phyloP scores from a whole-genome alignment of 495 filamentous ascomycete species.

The Lineolata rhizophorae region DNA sequence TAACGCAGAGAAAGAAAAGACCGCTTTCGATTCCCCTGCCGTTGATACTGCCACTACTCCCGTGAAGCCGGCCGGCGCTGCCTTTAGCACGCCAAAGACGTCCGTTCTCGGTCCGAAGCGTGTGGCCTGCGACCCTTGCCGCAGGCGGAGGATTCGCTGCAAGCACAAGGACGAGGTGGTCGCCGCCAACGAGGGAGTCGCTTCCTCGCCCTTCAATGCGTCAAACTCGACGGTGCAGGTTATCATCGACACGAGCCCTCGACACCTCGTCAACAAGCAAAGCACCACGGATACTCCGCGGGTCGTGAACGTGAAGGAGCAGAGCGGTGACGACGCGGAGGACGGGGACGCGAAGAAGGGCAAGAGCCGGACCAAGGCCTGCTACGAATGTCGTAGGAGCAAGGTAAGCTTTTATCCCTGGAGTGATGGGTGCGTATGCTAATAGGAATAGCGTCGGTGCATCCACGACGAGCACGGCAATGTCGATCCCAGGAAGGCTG shows the following conservation, averaged over 20 bases:
- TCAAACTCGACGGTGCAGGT: neutral
- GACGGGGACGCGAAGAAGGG: slow-evolving; percentile 18
- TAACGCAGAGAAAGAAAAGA: slow-evolving; percentile 1
- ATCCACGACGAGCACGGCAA: slow-evolving; percentile 44
- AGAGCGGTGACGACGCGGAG: slow-evolving; percentile 8
- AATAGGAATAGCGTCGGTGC: slow-evolving; percentile 33
- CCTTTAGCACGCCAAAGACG: slow-evolving; percentile 23
- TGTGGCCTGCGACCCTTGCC: slow-evolving; percentile 23
- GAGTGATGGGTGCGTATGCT: slow-evolving; percentile 1
- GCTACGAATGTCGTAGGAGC: slow-evolving; percentile 43
- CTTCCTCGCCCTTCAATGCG: neutral
- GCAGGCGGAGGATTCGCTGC: slow-evolving; percentile 21
- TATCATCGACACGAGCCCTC: neutral
- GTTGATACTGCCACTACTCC: slow-evolving; percentile 5
- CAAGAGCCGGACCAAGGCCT: slow-evolving; percentile 35
- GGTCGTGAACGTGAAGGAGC: slow-evolving; percentile 7
- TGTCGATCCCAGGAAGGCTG: slow-evolving; percentile 38
- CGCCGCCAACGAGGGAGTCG: slow-evolving; percentile 1
- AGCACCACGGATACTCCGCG: slow-evolving; percentile 5
- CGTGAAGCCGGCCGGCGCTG: slow-evolving; percentile 7
- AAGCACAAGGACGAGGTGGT: slow-evolving; percentile 22
- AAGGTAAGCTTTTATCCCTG: slow-evolving; percentile 25
- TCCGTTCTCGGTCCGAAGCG: slow-evolving; percentile 22
- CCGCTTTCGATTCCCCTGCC: slow-evolving; percentile 4
- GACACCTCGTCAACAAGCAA: neutral